These are phyloP conservation scores for Lepidium aucheri DNA, from an alignment of 345 rosid species.

Conservation along the genomic window DNA sequence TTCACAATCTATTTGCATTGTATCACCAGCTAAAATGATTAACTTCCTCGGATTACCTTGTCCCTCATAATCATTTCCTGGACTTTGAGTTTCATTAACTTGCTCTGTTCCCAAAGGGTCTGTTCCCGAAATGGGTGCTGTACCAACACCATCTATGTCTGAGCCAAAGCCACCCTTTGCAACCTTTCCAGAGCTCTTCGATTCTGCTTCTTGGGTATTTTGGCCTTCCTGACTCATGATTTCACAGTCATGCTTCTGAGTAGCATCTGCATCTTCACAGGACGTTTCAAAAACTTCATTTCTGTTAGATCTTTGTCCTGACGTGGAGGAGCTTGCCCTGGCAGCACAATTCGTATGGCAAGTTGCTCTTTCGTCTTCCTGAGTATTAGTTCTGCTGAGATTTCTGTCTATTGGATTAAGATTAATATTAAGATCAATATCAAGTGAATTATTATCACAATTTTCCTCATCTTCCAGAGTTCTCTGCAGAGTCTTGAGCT, in stretches of 20 bases:
- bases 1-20: slow-evolving; percentile 82
- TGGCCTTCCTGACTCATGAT: slow-evolving; percentile 63
- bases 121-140: slow-evolving; percentile 46
- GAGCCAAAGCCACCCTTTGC: slow-evolving; percentile 75
- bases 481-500: slow-evolving; percentile 85
- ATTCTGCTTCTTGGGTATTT: slow-evolving; percentile 74
- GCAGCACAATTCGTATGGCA: slow-evolving; percentile 21
- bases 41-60: slow-evolving; percentile 34
- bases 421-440: slow-evolving; percentile 57
- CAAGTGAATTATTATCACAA: slow-evolving; percentile 64
- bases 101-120: slow-evolving; percentile 64
- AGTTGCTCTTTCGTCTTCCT: slow-evolving; percentile 29
- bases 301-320: slow-evolving; percentile 35
- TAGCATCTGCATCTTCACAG: slow-evolving; percentile 65
- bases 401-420: too few species aligned
- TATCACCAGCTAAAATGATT: slow-evolving; percentile 45
- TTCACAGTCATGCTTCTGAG: slow-evolving; percentile 85
- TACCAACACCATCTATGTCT: slow-evolving; percentile 58
- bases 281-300: slow-evolving; percentile 37
- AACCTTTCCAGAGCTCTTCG: slow-evolving; percentile 39
- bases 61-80: slow-evolving; percentile 34
- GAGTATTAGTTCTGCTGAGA: slow-evolving; percentile 12
- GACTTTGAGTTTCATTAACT: slow-evolving; percentile 77
- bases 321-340: slow-evolving; percentile 47
- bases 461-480: slow-evolving; percentile 93